phyloP scores from a whole-genome alignment of 1,284 basidiomycete species.

The Cryptococcus wingfieldii region DNA sequence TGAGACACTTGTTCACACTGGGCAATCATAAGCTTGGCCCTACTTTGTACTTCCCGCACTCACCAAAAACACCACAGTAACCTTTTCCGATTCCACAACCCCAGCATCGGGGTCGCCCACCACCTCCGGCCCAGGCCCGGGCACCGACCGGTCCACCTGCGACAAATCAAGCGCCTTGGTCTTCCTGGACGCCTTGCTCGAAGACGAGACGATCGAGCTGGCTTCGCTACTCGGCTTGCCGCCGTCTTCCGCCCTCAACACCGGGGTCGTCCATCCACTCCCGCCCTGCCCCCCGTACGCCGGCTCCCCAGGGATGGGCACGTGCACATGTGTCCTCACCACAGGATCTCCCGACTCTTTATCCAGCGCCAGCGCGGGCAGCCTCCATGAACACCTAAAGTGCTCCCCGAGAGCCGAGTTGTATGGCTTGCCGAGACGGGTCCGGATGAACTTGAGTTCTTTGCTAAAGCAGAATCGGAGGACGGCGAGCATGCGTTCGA shows the following conservation, averaged over 20 bases:
- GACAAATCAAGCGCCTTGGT: conserved; percentile 9
- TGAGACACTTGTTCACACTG: conserved; percentile 84
- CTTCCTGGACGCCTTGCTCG: conserved; percentile 21
- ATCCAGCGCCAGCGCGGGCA: conserved; percentile 45
- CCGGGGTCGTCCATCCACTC: conserved; percentile 44
- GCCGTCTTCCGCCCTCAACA: conserved; percentile 39
- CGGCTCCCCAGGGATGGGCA: conserved; percentile 42
- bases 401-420: conserved; percentile 90
- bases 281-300: conserved; percentile 43
- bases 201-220: conserved; percentile 35
- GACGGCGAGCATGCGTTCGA: conserved; percentile 88
- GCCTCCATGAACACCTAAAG: conserved; percentile 71
- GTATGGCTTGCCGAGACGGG: conserved; percentile 92
- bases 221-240: conserved; percentile 32
- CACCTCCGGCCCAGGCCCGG: conserved; percentile 44
- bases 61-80: conserved; percentile 64
- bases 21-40: background rate
- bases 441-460: conserved; percentile 89
- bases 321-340: conserved; percentile 48
- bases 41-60: conserved; percentile 9
- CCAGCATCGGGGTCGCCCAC: conserved; percentile 47
- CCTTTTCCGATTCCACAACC: conserved; percentile 49
- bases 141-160: conserved; percentile 24
- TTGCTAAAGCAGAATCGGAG: conserved; percentile 87
- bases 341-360: conserved; percentile 47